phyloP scores from a whole-genome alignment of 305 asterid genomes.

The Solanum aculeatissimum region DNA sequence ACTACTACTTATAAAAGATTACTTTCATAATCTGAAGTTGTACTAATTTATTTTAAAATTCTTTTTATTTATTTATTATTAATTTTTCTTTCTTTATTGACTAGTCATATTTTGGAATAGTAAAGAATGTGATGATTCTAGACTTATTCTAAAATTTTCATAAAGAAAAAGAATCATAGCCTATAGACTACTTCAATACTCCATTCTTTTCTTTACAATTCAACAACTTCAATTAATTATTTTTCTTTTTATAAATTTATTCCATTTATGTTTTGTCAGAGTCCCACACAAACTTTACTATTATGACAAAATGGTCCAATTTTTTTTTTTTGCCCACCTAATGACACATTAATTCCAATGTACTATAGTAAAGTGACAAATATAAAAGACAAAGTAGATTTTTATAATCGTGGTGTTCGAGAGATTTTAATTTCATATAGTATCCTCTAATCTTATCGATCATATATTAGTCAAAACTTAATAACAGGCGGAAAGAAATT shows the following conservation, averaged over 20 bases:
- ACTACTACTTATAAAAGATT: background rate
- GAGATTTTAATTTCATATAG: background rate
- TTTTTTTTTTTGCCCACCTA: background rate
- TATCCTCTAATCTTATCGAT: rapidly evolving
- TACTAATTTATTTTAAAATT: background rate
- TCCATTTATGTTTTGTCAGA: background rate
- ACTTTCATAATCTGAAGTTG: rapidly evolving
- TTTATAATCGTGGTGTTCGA: background rate
- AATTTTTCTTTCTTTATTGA: background rate
- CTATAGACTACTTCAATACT: background rate
- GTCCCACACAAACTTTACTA: background rate
- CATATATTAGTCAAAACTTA: background rate
- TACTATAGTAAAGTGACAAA: background rate
- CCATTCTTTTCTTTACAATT: background rate
- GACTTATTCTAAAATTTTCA: background rate
- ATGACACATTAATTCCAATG: background rate
- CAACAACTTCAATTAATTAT: background rate
- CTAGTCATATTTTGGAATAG: background rate
- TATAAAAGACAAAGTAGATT: background rate
- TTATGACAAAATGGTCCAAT: background rate
- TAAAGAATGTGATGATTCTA: background rate
- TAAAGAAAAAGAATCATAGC: background rate
- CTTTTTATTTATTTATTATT: background rate
- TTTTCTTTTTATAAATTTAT: background rate
- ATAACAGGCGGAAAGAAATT: background rate